Evolutionary conservation across 345 rosid species (phyloP).

Genomic region (Lepidium africanum): DNA sequence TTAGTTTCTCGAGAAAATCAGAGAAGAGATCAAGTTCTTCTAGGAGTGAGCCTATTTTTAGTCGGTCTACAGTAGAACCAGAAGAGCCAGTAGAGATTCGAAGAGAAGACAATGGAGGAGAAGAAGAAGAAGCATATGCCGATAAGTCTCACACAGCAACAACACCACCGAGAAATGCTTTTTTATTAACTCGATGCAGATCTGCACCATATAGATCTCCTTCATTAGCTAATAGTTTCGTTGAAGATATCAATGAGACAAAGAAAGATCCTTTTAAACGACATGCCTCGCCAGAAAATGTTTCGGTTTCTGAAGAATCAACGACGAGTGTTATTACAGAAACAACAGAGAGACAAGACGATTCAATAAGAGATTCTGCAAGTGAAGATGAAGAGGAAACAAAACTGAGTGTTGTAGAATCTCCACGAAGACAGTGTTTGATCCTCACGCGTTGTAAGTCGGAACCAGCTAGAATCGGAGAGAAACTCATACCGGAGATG

Average conservation of each 20-base stretch:
- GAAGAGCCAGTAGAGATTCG: neutral
- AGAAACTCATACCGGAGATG: slow-evolving; percentile 42
- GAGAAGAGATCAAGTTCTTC: slow-evolving; percentile 28
- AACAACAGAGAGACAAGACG: slow-evolving; percentile 25
- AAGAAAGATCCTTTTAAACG: slow-evolving; percentile 8
- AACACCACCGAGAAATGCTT: slow-evolving; percentile 73
- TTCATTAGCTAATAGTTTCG: slow-evolving; percentile 49
- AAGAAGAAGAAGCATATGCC: slow-evolving; percentile 23
- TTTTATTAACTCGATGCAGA: slow-evolving; percentile 67
- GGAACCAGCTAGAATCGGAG: slow-evolving; percentile 70
- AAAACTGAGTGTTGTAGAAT: slow-evolving; percentile 17
- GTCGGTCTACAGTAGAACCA: slow-evolving; percentile 21
- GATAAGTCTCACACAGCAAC: slow-evolving; percentile 27
- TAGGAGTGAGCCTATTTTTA: slow-evolving; percentile 25
- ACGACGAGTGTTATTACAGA: slow-evolving; percentile 20
- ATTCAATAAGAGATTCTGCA: slow-evolving; percentile 9
- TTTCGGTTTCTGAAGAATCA: slow-evolving; percentile 12
- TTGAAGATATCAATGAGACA: slow-evolving; percentile 28
- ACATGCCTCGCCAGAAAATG: slow-evolving; percentile 26
- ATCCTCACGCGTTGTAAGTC: slow-evolving; percentile 76
- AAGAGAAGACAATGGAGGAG: slow-evolving; percentile 7
- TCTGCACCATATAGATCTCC: slow-evolving; percentile 84
- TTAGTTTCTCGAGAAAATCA: slow-evolving; percentile 26
- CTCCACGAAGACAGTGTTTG: slow-evolving; percentile 24
- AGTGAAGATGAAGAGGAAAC: slow-evolving; percentile 18